Conservation (phyloP, 139 green algal species). For the Edaphochlamys debaryana region DNA sequence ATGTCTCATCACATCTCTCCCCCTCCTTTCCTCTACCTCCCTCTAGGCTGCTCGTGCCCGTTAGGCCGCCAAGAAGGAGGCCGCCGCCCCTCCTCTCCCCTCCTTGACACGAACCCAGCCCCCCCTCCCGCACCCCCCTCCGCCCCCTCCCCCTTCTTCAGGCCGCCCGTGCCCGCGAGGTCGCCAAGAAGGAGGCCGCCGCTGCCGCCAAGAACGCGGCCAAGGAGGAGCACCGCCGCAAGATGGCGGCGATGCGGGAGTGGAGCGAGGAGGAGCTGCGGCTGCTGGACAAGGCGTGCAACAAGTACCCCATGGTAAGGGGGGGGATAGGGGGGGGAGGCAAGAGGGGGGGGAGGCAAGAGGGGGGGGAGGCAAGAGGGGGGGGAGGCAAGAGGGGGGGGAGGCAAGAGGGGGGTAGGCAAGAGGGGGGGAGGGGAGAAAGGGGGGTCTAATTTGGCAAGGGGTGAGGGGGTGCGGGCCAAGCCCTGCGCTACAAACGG, state of each 20-base stretch:
- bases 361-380: neutral
- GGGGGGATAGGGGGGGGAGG: neutral
- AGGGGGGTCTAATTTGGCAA: too few relatives aligned
- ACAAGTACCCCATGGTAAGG: slow-evolving; percentile 86
- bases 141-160: neutral
- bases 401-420: too few relatives aligned
- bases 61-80: slow-evolving; percentile 10
- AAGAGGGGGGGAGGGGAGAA: neutral
- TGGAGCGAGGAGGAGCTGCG: slow-evolving; percentile 90
- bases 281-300: slow-evolving; percentile 93
- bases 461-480: too few relatives aligned
- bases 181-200: slow-evolving; percentile 14
- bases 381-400: too few relatives aligned
- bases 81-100: neutral
- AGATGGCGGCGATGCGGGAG: slow-evolving; percentile 64
- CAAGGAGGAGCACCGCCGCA: slow-evolving; percentile 48
- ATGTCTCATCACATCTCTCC: too few relatives aligned
- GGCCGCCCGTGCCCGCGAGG: slow-evolving; percentile 18
- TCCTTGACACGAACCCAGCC: too few relatives aligned
- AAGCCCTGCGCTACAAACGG: too few relatives aligned
- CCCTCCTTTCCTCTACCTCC: neutral
- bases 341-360: neutral
- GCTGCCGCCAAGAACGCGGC: slow-evolving; percentile 41
- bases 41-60: slow-evolving; percentile 6
- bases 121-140: neutral